phyloP scores from a whole-genome alignment of 495 filamentous ascomycete species.

The Penicillium cataractarum region DNA sequence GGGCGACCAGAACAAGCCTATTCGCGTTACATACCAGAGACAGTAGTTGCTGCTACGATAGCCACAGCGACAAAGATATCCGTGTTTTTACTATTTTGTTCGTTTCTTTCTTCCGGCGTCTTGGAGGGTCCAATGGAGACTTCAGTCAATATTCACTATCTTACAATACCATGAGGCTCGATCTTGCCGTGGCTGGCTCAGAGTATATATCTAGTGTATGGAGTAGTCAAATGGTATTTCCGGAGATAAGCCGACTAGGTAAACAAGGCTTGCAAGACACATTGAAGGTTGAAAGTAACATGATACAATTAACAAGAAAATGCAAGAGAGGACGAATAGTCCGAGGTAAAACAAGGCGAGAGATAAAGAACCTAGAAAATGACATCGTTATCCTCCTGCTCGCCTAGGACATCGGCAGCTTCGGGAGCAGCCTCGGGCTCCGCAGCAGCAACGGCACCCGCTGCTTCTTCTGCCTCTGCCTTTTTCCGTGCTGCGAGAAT shows the following conservation, averaged over 20 bases:
- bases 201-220: not conserved
- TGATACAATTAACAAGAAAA: conserved; percentile 28
- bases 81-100: conserved; percentile 17
- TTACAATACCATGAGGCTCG: conserved; percentile 27
- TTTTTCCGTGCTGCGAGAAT: conserved; percentile 62
- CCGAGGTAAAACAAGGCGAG: conserved; percentile 7
- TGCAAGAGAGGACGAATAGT: conserved; percentile 21
- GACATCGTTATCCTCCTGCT: conserved; percentile 89
- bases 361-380: conserved; percentile 70
- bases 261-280: conserved; percentile 7
- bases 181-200: not conserved
- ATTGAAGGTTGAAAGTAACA: conserved; percentile 6
- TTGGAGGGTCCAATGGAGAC: conserved; percentile 25
- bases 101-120: conserved; percentile 36
- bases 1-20: conserved; percentile 66
- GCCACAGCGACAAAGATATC: conserved; percentile 21
- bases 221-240: conserved; percentile 13
- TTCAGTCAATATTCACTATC: conserved; percentile 11
- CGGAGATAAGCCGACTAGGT: conserved; percentile 14
- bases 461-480: conserved; percentile 43
- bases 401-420: conserved; percentile 72
- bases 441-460: conserved; percentile 37
- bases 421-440: conserved; percentile 41
- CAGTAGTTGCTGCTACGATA: conserved; percentile 54
- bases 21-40: conserved; percentile 91